Base-by-base conservation (phyloP, 2,329 filamentous ascomycete species). In the Podosphaera aphanis region DNA sequence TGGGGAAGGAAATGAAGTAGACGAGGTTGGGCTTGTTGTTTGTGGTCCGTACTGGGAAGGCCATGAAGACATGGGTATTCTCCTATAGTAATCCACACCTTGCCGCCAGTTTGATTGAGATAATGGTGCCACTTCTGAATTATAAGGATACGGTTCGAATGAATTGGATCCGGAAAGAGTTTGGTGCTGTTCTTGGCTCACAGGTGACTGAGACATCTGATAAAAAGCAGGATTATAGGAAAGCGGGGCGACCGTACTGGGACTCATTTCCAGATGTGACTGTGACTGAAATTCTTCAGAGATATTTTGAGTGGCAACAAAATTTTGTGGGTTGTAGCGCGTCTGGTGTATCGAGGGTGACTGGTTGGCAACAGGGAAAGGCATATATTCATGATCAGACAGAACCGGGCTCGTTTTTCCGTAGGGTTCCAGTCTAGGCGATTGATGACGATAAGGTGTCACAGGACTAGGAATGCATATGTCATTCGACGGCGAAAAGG, bases 151-250 rank as follows among this genome's bases (percentile, higher is more conserved):
- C 16, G 60, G 8, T 66, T 66, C 51, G 65, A 62, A 39, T 66
- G 71, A 40, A 68, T 62, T 73, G 69, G 41, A 77, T 60, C 37
- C 73, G 68, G 46, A 73, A 66, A 57, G 75, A 69, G 15, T 54
- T 21, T 45, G 35, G 25, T 73, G 77, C 1, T 73, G 73, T 48
- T 75, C 70, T 44, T 72, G 65, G 48, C 66, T 64, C 10, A 74
- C 56, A n/a, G 67, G 64, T 2, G 65, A 60, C 5, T 66, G 64
- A 20, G 63, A 45, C 43, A 52, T 55, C 41, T 67, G 64, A 21
- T 64, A 61, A 36, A 59, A 57, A 29, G 64, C 62, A 1, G 83
- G 81, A 56, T 86, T 88, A 61, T 86, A 88, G 38, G 71, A 67
- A 60, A 50, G 68, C 62, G 49, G 65, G 55, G 47, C 68, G 68